These are phyloP conservation scores for Colletotrichum sp. DNA, from an alignment of 2,329 filamentous ascomycete species.

Conservation along the genomic window DNA sequence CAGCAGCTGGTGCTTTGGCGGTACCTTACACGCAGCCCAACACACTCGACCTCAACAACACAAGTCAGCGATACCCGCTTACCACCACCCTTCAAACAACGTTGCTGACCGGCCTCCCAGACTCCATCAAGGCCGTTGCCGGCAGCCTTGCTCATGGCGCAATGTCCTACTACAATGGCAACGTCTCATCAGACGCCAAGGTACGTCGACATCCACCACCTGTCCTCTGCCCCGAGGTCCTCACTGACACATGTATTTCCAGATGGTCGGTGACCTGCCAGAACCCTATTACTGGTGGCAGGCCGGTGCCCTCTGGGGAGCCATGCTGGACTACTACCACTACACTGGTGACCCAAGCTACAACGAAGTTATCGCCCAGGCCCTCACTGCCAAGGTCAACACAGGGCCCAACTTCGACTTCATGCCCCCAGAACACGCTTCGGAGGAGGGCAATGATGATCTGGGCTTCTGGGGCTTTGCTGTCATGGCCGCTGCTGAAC, in stretches of 20 bases:
- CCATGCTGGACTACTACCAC: constrained; percentile 73
- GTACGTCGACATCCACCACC: constrained; percentile 31
- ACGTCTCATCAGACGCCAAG: constrained; percentile 55
- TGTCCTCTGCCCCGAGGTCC: not conserved
- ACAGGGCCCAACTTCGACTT: constrained; percentile 63
- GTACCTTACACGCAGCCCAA: constrained; percentile 35
- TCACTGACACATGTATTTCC: not conserved
- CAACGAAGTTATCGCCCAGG: constrained; percentile 63
- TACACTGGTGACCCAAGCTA: constrained; percentile 68
- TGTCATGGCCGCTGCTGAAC: constrained; percentile 71
- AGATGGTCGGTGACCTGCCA: constrained; percentile 67
- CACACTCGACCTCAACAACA: constrained; percentile 42
- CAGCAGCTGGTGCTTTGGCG: constrained; percentile 28
- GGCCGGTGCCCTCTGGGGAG: constrained; percentile 68
- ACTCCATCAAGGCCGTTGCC: constrained; percentile 66
- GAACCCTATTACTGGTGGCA: constrained; percentile 75
- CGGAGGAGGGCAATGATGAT: constrained; percentile 76
- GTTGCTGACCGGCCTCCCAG: constrained; percentile 39
- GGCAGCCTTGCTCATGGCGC: constrained; percentile 64
- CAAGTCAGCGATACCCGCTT: constrained; percentile 30
- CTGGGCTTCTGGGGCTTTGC: constrained; percentile 77
- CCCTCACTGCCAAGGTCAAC: constrained; percentile 60
- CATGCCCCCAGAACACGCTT: constrained; percentile 59
- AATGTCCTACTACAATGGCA: constrained; percentile 70
- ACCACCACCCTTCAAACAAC: not conserved